These are phyloP conservation scores for Brassica cretica DNA, from an alignment of 345 rosid genomes.

Conservation along the genomic window DNA sequence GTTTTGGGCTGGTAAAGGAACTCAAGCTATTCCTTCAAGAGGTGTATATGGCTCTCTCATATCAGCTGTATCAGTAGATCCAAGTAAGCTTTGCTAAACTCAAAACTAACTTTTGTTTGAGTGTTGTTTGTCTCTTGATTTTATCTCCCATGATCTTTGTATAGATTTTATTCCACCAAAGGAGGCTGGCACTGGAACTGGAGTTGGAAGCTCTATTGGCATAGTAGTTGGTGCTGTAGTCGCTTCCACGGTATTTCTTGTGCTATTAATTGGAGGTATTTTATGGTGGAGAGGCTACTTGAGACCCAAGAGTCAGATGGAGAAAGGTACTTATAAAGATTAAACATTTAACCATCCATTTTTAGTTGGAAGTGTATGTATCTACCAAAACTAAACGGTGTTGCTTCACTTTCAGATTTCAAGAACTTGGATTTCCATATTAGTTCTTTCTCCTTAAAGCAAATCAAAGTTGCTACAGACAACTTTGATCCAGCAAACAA, in stretches of 20 bases:
- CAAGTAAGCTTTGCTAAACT: conserved; percentile 38
- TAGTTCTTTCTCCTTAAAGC: conserved; percentile 52
- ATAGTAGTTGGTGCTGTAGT: conserved; percentile 38
- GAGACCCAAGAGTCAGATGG: conserved; percentile 37
- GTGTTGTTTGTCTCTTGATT: background rate
- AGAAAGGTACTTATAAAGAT: conserved; percentile 36
- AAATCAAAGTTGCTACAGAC: conserved; percentile 55
- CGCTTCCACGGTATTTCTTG: conserved; percentile 27
- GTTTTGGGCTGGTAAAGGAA: conserved; percentile 70
- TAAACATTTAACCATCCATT: background rate
- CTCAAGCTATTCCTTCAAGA: conserved; percentile 39
- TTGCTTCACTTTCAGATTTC: conserved; percentile 36
- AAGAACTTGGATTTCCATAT: conserved; percentile 47
- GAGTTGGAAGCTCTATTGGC: conserved; percentile 31
- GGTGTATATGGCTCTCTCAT: conserved; percentile 65
- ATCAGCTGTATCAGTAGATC: conserved; percentile 51
- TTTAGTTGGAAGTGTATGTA: background rate
- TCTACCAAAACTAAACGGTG: conserved; percentile 12
- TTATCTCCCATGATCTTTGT: conserved; percentile 25
- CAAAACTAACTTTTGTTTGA: background rate
- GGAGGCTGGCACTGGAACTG: conserved; percentile 23
- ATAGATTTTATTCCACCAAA: conserved; percentile 34
- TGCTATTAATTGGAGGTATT: conserved; percentile 43
- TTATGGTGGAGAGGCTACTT: conserved; percentile 58
- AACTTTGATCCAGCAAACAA: conserved; percentile 56